Evolutionary conservation across 2,329 filamentous ascomycete species (phyloP), one percentile per base, ranked within the genome.

Genomic region (Tympanopsis confertula): DNA sequence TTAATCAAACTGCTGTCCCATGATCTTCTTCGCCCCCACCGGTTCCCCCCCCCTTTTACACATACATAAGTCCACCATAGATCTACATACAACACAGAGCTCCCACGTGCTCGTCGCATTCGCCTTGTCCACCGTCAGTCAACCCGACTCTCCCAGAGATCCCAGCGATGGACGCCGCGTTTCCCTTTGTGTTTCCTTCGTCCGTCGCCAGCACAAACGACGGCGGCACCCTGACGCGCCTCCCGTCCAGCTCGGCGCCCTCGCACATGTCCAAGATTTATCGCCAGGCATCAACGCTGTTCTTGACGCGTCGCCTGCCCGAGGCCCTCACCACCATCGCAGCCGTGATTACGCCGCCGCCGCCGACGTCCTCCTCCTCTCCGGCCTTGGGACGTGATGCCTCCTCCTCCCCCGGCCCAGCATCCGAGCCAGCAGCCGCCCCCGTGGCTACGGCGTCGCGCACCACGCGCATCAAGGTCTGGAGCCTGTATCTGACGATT

Each of bases 401-500:
- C 2, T 54, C 63, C 18, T 50, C 55, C 38, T 63, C 64, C 44
- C 61, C 63, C 20, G 60, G 68, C 40, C 65, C 56, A 15, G 63
- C 69, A 36, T 59, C 62, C 20, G 45, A 58, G 15, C 54, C 50
- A 24, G 69, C 77, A 40, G 65, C 74, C 19, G 82, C 86, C 19
- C 86, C 87, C 4, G 78, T 95, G 38, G 81, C 85, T 38, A 75
- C 71, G 44, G 86, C 86, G 38, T 88, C 84, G 30, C 77, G 82
- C 46, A 83, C 80, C 20, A 91, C 86, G 40, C 71, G 88, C 46
- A 82, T 94, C 57, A 98, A 96, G 61, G 82, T 96, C 45, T 98
- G 91, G 91, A 94, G 87, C 58, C 71, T 98, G 50, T 98, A 96
- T 56, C 72, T 96, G 46, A 94, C 88, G 14, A 82, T 95, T 37